These are phyloP conservation scores for Flaveria sonorensis DNA, from an alignment of 129 eudicot species.

Conservation along the genomic window DNA sequence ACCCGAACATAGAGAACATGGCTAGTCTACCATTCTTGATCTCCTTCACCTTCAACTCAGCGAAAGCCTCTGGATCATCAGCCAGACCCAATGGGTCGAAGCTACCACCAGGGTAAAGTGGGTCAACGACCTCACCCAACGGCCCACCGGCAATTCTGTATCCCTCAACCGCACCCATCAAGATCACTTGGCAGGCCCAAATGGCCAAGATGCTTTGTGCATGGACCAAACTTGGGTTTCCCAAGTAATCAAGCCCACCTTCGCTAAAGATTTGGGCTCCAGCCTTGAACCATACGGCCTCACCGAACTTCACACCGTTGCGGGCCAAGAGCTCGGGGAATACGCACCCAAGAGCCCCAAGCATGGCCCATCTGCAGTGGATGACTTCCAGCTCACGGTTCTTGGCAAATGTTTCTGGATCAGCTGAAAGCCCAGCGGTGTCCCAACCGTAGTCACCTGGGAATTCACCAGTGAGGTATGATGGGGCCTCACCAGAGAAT, in stretches of 20 bases:
- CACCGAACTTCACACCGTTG: constrained; percentile 73
- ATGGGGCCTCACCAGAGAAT: constrained; percentile 73
- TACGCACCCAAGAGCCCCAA: constrained; percentile 66
- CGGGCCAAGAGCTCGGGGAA: constrained; percentile 79
- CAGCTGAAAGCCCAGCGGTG: constrained; percentile 71
- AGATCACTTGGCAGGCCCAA: constrained; percentile 66
- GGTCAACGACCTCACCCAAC: constrained; percentile 58
- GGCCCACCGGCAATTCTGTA: constrained; percentile 79
- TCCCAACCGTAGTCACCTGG: constrained; percentile 85
- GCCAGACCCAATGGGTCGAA: constrained; percentile 68
- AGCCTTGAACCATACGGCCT: constrained; percentile 81
- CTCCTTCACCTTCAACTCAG: constrained; percentile 62
- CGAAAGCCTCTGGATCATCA: constrained; percentile 61
- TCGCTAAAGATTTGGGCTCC: constrained; percentile 75
- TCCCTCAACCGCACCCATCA: constrained; percentile 82
- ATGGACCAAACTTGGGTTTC: constrained; percentile 68
- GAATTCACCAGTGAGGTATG: constrained; percentile 74
- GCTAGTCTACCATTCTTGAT: constrained; percentile 61
- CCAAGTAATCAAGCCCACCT: constrained; percentile 75
- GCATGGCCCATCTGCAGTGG: constrained; percentile 52
- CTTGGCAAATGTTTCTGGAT: constrained; percentile 77
- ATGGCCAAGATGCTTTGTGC: constrained; percentile 81
- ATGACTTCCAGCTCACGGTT: constrained; percentile 66
- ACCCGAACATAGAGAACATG: constrained; percentile 54
- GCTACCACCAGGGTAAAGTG: constrained; percentile 64